Percentiles rank a stretch among this genome's conserved stretches.
phyloP scores from a whole-genome alignment of 2,329 filamentous ascomycete species.

The Ascochyta fabae region DNA sequence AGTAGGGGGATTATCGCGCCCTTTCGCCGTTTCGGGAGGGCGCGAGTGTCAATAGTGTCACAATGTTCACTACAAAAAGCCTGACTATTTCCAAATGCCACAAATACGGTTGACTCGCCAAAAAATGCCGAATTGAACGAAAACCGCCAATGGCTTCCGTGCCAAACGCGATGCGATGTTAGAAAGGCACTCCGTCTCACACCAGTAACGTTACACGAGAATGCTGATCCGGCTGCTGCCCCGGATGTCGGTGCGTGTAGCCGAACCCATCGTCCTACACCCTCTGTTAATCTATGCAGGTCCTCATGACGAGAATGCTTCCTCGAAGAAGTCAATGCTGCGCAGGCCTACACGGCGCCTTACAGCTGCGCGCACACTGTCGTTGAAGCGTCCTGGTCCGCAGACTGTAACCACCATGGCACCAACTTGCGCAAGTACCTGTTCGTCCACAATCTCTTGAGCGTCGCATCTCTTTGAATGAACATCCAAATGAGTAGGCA shows the following conservation, averaged over 20 bases:
- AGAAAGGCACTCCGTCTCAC: neutral
- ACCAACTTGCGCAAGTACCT: slow-evolving; percentile 77
- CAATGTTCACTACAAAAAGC: neutral
- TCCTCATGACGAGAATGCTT: slow-evolving; percentile 65
- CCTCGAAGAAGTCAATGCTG: slow-evolving; percentile 76
- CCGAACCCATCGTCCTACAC: neutral
- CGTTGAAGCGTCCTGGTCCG: slow-evolving; percentile 72
- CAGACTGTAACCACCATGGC: slow-evolving; percentile 86
- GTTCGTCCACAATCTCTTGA: slow-evolving; percentile 73
- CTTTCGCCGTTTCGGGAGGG: neutral
- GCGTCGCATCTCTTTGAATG: slow-evolving; percentile 83
- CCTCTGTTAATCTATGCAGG: neutral
- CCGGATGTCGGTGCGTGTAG: neutral
- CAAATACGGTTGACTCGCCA: neutral
- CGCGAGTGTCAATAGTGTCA: neutral
- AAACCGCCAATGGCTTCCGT: neutral
- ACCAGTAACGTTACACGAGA: neutral
- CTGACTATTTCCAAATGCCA: neutral
- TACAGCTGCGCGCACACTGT: slow-evolving; percentile 72
- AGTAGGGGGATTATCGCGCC: neutral
- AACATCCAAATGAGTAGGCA: slow-evolving; percentile 70
- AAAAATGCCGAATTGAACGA: neutral
- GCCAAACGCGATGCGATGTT: neutral
- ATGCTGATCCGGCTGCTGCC: neutral
- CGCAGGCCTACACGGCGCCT: slow-evolving; percentile 66